Evolutionary conservation across 306 rosid species (phyloP), one percentile per base, ranked within the genome.

Genomic region (Amphicarpaea edgeworthii): DNA sequence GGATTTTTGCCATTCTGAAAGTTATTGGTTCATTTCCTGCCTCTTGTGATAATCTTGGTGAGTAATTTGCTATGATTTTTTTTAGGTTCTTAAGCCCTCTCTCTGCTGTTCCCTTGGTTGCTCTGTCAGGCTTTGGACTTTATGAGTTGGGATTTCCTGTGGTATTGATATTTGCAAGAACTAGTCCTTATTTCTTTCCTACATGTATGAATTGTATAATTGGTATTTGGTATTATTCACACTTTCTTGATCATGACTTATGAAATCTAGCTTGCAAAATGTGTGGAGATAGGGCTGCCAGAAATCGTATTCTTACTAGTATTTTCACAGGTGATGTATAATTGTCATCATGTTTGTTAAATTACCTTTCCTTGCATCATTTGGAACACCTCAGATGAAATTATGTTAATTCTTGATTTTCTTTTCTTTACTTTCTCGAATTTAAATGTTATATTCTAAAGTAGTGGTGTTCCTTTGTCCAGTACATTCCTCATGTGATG

Each of bases 281-380:
- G 97, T 53, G 88, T 92, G 55, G 99, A 95, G 90, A 95, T 95
- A 77, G 97, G 99, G 34, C 88, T 95, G 76, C 99, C 99, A 7
- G 93, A 88, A 82, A 84, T 95, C 49, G 34, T 92, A 75, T 28
- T 95, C 23, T 85, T 95, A 7, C 76, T 95, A 67, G 8, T 92
- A 75, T 85, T 95, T 75, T 92, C 97, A 16, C 99, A 95, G 96
- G 97, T 95, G 86, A 60, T 30, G 41, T 72, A 34, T 62, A 28
- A 41, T 68, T 68, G 16, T 63, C 53, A 40, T 28, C 21, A 59
- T 70, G 57, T 54, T 63, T 64, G 43, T 58, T 64, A 21, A 51
- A 38, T 70, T 49, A 5, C 40, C 81, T 55, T 38, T 30, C 7
- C 65, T 45, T 38, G 41, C 32, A 45, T 63, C 43, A 15, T 49